phyloP scores from a whole-genome alignment of 2,329 filamentous ascomycete species.

The Cordyceps fumosorosea region DNA sequence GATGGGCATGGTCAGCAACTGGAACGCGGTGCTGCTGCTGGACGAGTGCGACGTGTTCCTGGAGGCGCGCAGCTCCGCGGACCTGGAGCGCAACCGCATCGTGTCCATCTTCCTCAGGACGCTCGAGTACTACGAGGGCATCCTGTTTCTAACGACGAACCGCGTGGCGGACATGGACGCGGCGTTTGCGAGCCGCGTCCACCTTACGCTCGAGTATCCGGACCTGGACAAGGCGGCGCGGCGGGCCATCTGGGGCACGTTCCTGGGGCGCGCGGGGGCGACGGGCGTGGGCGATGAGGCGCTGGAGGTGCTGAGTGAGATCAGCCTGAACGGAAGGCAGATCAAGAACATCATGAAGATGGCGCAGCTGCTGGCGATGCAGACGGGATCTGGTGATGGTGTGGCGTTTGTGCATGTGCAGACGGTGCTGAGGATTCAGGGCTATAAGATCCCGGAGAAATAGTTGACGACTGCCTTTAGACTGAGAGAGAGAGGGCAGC shows the following conservation, averaged over 20 bases:
- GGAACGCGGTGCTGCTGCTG: conserved; percentile 77
- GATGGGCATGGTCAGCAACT: conserved; percentile 76
- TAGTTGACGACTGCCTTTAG: background rate
- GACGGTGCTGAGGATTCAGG: conserved; percentile 72
- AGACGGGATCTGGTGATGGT: conserved; percentile 51
- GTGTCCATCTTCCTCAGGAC: conserved; percentile 83
- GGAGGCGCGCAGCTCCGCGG: conserved; percentile 73
- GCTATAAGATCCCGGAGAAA: background rate
- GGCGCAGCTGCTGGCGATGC: conserved; percentile 73
- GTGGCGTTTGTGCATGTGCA: conserved; percentile 74
- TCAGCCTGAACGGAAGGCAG: conserved; percentile 59
- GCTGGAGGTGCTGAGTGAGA: conserved; percentile 57
- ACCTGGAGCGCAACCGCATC: conserved; percentile 77
- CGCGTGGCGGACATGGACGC: conserved; percentile 83
- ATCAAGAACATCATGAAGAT: conserved; percentile 87
- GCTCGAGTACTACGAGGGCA: conserved; percentile 87
- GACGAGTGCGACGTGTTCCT: conserved; percentile 84
- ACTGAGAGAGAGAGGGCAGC: too few relatives aligned
- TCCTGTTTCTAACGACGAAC: conserved; percentile 84
- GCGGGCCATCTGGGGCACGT: conserved; percentile 76
- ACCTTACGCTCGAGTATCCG: conserved; percentile 76
- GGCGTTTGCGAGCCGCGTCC: conserved; percentile 81
- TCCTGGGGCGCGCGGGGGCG: conserved; percentile 64
- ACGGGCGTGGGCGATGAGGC: conserved; percentile 57
- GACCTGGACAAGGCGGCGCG: conserved; percentile 66